Percentiles rank a stretch among this genome's conserved stretches.
These are phyloP conservation scores for Dioszegia aurantiaca DNA, from an alignment of 768 basidiomycete species.

Conservation along the genomic window DNA sequence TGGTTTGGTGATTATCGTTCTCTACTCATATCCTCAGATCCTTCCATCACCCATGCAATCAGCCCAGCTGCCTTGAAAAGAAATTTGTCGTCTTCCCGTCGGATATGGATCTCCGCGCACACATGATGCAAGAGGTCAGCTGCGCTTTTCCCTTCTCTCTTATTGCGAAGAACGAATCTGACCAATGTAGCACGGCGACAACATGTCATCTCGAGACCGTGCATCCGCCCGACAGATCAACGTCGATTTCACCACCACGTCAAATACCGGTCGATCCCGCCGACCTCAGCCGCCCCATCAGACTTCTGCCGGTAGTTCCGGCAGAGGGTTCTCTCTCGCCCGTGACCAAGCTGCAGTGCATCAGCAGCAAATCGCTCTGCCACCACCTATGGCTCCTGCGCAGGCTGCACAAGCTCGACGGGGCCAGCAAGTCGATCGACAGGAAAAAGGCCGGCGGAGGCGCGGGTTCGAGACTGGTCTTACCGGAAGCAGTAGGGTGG, in stretches of 20 bases:
- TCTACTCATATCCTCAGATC: too few species aligned
- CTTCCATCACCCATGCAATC: slow-evolving; percentile 74
- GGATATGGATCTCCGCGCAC: slow-evolving; percentile 82
- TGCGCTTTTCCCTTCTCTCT: background rate
- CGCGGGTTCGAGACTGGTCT: slow-evolving; percentile 45
- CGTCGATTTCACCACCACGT: slow-evolving; percentile 34
- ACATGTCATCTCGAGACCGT: slow-evolving; percentile 48
- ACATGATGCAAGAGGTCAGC: slow-evolving; percentile 69
- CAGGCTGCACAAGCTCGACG: slow-evolving; percentile 40
- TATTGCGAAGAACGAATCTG: background rate
- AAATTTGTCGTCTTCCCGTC: slow-evolving; percentile 95
- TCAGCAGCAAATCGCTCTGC: slow-evolving; percentile 35
- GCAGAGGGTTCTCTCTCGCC: slow-evolving; percentile 35
- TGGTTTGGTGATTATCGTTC: too few species aligned
- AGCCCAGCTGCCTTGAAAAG: slow-evolving; percentile 69
- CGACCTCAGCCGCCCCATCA: slow-evolving; percentile 14
- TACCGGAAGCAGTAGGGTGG: slow-evolving; percentile 18
- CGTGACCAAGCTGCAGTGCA: slow-evolving; percentile 13
- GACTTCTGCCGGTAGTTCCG: slow-evolving; percentile 6
- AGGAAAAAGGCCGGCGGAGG: slow-evolving; percentile 35
- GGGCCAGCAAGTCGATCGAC: slow-evolving; percentile 32
- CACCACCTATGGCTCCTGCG: slow-evolving; percentile 29
- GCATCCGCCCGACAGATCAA: slow-evolving; percentile 48
- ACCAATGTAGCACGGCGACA: slow-evolving; percentile 42
- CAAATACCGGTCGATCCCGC: slow-evolving; percentile 20